Evolutionary conservation across 148 eudicot species (phyloP), one percentile per base, ranked within the genome.

Genomic region (Fagopyrum tataricum): DNA sequence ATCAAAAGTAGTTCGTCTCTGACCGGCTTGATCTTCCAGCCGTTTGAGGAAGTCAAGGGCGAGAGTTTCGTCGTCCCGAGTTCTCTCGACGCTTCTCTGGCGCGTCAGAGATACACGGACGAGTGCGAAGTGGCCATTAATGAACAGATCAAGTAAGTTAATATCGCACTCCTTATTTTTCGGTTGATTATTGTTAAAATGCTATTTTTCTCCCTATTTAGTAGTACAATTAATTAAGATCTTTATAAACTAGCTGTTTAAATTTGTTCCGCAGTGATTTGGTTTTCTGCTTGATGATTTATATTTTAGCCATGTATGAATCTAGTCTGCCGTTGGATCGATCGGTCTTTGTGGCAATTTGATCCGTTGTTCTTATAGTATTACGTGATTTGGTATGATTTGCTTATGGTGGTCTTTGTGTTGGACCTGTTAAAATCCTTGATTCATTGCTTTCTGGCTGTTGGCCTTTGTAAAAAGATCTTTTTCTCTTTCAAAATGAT

Each of bases 71-170:
- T 79, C 72, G 89, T 88, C 0, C 95, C 97, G 0, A 76, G 80
- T 20, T 68, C 84, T 41, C 80, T 85, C 8, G 58, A 80, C 0
- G 75, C 73, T 31, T 91, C 97, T 1, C 85, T 91, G 75, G 97
- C 97, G 70, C 80, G 92, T 2, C 94, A 89, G 77, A 69, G 75
- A n/a, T 89, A 37, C 53, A 76, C 73, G n/a, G 82, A 84, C 7
- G 89, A 82, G 3, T 87, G 87, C 73, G 97, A 91, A 74, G 78
- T 88, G 41, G 95, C 90, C 4, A 76, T 91, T 70, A 91, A 91
- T 68, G 97, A 89, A 84, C 97, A 91, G 80, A 91, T 91, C 73
- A 91, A 91, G 97, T 91, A 78, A 77, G 73, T 18, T 76, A 62
- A 17, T n/a, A 49, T 49, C 61, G 23, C 31, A 18, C 61, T 20